Evolutionary conservation across 495 filamentous ascomycete species (phyloP).

Genomic region (Amphirosellinia nigrospora): DNA sequence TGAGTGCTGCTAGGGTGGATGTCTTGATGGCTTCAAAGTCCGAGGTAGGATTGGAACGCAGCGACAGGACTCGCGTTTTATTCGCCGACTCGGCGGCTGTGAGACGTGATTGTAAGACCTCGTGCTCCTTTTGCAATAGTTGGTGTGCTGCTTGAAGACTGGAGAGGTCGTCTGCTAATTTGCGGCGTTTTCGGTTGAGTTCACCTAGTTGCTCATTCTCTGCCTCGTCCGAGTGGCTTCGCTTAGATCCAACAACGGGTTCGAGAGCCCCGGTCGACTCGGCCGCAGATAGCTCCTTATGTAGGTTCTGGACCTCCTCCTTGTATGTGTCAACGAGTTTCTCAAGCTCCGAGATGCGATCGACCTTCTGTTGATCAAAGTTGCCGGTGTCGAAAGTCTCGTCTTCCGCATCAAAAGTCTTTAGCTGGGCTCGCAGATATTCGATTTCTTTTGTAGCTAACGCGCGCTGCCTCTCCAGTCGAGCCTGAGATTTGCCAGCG

Average conservation of each 20-base stretch:
- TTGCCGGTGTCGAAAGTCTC: constrained; percentile 78
- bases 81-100: constrained; percentile 72
- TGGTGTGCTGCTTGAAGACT: constrained; percentile 68
- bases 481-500: constrained; percentile 68
- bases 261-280: constrained; percentile 48
- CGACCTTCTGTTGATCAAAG: constrained; percentile 75
- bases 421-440: constrained; percentile 89
- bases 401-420: constrained; percentile 90
- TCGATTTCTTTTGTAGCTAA: constrained; percentile 91
- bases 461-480: constrained; percentile 78
- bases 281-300: constrained; percentile 71
- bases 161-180: constrained; percentile 78
- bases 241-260: constrained; percentile 59
- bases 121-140: constrained; percentile 74
- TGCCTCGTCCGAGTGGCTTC: constrained; percentile 59
- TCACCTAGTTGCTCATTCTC: constrained; percentile 82
- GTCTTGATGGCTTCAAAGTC: constrained; percentile 82
- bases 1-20: constrained; percentile 74
- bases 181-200: constrained; percentile 81
- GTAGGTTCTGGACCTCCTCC: constrained; percentile 75
- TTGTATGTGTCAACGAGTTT: constrained; percentile 87
- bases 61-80: constrained; percentile 82
- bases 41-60: constrained; percentile 88
- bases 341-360: constrained; percentile 82
- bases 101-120: constrained; percentile 73